Base-by-base conservation (phyloP, 768 basidiomycete species). In the Hygrophorus pudorinus region DNA sequence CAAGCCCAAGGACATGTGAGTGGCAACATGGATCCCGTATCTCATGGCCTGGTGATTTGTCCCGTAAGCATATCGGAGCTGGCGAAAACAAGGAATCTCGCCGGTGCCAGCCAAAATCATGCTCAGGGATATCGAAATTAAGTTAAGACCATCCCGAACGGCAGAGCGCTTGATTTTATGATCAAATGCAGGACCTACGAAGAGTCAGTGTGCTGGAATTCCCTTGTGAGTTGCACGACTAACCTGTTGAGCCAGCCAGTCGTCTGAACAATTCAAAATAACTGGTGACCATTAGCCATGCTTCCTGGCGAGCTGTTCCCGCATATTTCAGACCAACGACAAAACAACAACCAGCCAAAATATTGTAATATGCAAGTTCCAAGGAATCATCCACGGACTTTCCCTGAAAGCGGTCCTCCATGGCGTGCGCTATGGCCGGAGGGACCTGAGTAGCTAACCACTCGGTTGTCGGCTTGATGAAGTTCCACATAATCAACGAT, bases 21-120 rank as follows among this genome's bases (percentile, higher is more conserved):
- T 88, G 4, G 92, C 83, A 53, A 89, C 79, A 56, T 97, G 91
- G 16, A 83, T 79, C 1, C 92, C 92, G 54, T 93, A 98, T 51
- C 83, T 78, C 68, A 81, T 78, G 12, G 73, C 64, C 42, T 73
- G 73, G 45, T 78, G 77, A 55, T 82, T 80, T 73, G 90, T 82
- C 18, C 92, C 94, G 56, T 90, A 97, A 6, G 86, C 80, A 59
- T 88, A 85, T 14, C 96, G 77, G 10, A 98, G 71, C 16, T 92
- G 76, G 14, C 89, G 78, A 13, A 98, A 68, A 52, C 87, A 89
- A 44, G 83, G 85, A 40, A 97, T 77, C 60, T 98, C 92, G 3
- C 96, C 96, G 0, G 92, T 94, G 8, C 96, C 96, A 1, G 94
- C 91, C 89, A 98, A 94, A 34, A 98, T 85, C 75, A 94, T 85